Evolutionary conservation across 768 basidiomycete species (phyloP).

Genomic region (Termitomyces sp.): DNA sequence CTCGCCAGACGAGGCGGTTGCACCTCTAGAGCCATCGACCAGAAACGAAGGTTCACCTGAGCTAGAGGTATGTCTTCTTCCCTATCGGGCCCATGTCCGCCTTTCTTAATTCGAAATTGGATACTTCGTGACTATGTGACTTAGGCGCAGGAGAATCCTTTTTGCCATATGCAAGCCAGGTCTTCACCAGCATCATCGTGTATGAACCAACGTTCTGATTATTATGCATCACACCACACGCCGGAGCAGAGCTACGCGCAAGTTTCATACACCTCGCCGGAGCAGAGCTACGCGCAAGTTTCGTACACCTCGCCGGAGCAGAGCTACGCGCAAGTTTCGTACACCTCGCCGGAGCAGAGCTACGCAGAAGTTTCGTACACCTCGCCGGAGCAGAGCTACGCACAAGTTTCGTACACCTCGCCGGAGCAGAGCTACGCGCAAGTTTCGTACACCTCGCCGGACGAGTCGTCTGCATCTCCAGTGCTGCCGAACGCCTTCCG

Average conservation of each 20-base stretch:
- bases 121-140: too few species aligned
- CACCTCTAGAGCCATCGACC: neutral
- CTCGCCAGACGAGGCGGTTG: neutral
- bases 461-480: neutral
- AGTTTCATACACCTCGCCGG: neutral
- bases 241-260: neutral
- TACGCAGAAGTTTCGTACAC: neutral
- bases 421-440: neutral
- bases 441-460: neutral
- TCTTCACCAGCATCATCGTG: neutral
- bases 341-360: neutral
- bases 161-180: too few species aligned
- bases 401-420: neutral
- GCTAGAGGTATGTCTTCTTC: too few species aligned
- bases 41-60: too few species aligned
- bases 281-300: neutral
- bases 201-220: neutral
- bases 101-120: too few species aligned
- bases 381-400: neutral
- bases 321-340: neutral
- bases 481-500: neutral
- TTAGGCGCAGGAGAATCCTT: too few species aligned
- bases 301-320: neutral
- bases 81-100: too few species aligned
- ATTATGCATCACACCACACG: neutral